Percentiles rank a stretch among this genome's conserved stretches.
Evolutionary conservation across 768 basidiomycete species (phyloP).

Genomic region (Antrodiella citrinella): DNA sequence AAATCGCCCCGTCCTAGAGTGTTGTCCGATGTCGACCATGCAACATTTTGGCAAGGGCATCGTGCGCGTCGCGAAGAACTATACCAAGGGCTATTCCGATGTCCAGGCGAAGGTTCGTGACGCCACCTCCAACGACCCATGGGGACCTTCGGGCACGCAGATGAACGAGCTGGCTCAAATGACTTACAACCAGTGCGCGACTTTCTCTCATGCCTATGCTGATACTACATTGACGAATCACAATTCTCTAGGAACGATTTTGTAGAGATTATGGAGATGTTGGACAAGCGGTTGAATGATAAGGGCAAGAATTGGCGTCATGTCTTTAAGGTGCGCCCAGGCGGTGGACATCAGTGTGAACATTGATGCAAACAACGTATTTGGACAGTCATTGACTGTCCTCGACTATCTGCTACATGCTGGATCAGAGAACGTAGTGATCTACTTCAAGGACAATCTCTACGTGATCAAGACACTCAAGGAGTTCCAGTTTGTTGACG

Average conservation of each 20-base stretch:
- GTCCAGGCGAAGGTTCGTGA: slow-evolving; percentile 93
- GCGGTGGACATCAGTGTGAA: neutral
- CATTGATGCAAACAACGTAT: neutral
- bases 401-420: slow-evolving; percentile 95
- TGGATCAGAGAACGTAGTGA: slow-evolving; percentile 96
- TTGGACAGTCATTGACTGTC: slow-evolving; percentile 79
- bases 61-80: slow-evolving; percentile 87
- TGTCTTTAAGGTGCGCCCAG: slow-evolving; percentile 79
- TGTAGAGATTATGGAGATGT: slow-evolving; percentile 99
- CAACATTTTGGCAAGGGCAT: slow-evolving; percentile 82
- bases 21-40: slow-evolving; percentile 29
- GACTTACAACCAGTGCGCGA: slow-evolving; percentile 89
- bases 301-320: slow-evolving; percentile 99
- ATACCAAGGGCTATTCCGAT: slow-evolving; percentile 94
- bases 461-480: slow-evolving; percentile 98
- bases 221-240: too few species aligned
- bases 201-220: too few species aligned
- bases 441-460: slow-evolving; percentile 95
- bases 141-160: slow-evolving; percentile 95
- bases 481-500: slow-evolving; percentile 96
- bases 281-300: slow-evolving; percentile 96
- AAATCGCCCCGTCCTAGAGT: neutral
- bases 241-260: slow-evolving; percentile 71
- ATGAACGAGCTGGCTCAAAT: slow-evolving; percentile 99
- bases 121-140: slow-evolving; percentile 95